Conservation (phyloP, 176 grass and related monocot genomes). For the maize (Zea mays) region DNA sequence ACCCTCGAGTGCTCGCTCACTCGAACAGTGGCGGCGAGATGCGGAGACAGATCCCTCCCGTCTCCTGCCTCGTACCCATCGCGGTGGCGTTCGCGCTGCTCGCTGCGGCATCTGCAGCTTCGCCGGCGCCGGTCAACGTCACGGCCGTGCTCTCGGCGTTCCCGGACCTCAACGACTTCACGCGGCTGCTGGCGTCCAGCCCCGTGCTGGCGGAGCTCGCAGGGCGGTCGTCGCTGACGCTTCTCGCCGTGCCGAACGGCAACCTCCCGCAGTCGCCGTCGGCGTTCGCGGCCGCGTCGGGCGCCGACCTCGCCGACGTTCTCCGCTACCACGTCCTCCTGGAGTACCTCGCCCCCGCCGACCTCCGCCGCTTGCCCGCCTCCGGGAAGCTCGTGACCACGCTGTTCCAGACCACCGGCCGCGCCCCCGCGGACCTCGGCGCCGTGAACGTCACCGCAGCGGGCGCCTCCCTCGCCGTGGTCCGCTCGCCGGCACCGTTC, state of each 20-base stretch:
- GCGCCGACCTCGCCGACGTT: slow-evolving; percentile 73
- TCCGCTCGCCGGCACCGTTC: slow-evolving; percentile 57
- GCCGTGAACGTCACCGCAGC: slow-evolving; percentile 62
- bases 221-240: slow-evolving; percentile 68
- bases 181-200: slow-evolving; percentile 50
- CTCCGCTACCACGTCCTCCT: slow-evolving; percentile 88
- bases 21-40: slow-evolving; percentile 41
- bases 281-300: slow-evolving; percentile 40
- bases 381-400: slow-evolving; percentile 74
- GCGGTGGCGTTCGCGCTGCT: slow-evolving; percentile 5
- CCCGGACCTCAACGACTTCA: slow-evolving; percentile 57
- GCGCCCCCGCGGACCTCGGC: slow-evolving; percentile 64
- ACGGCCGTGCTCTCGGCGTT: slow-evolving; percentile 48
- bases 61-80: slow-evolving; percentile 25
- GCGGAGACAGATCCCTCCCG: slow-evolving; percentile 48
- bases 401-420: slow-evolving; percentile 81
- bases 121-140: slow-evolving; percentile 44
- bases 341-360: slow-evolving; percentile 69
- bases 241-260: slow-evolving; percentile 72
- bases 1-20: slow-evolving; percentile 23
- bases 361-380: slow-evolving; percentile 60
- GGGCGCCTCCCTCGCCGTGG: slow-evolving; percentile 23
- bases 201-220: slow-evolving; percentile 57
- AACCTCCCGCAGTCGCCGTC: slow-evolving; percentile 52
- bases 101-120: not conserved